phyloP scores from a whole-genome alignment of 371 early-diverging fungal genomes.

The Phascolomyces articulosus region DNA sequence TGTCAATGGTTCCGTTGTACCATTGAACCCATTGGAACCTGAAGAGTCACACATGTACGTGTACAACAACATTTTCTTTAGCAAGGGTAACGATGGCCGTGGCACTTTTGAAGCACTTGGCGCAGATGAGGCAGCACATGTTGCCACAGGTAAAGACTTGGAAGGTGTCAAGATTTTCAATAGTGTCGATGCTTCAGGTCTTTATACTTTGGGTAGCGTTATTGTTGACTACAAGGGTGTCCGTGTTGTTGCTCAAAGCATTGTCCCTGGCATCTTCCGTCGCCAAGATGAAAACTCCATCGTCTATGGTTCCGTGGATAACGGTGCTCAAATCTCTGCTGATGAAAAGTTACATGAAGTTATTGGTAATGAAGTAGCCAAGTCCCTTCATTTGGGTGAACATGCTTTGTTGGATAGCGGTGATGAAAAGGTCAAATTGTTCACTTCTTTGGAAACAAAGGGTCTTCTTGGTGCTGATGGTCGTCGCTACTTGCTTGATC shows the following conservation, averaged over 20 bases:
- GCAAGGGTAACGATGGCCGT: slow-evolving; percentile 88
- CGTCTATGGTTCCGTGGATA: slow-evolving; percentile 89
- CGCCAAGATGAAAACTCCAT: slow-evolving; percentile 82
- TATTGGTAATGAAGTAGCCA: slow-evolving; percentile 68
- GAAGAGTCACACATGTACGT: slow-evolving; percentile 87
- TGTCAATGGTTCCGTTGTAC: slow-evolving; percentile 76
- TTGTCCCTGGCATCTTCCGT: slow-evolving; percentile 88
- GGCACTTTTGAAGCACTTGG: slow-evolving; percentile 84
- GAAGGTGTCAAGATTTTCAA: slow-evolving; percentile 85
- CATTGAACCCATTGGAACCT: slow-evolving; percentile 83
- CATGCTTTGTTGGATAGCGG: slow-evolving; percentile 76
- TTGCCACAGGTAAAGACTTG: slow-evolving; percentile 92
- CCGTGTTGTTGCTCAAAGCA: slow-evolving; percentile 90
- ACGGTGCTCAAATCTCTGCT: slow-evolving; percentile 69
- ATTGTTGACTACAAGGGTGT: slow-evolving; percentile 92
- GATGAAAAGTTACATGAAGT: slow-evolving; percentile 80
- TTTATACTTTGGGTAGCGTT: slow-evolving; percentile 87
- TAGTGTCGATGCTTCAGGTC: slow-evolving; percentile 73
- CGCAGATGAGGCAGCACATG: slow-evolving; percentile 92
- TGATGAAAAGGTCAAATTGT: slow-evolving; percentile 64
- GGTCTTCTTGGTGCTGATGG: slow-evolving; percentile 91
- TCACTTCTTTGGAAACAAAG: slow-evolving; percentile 89
- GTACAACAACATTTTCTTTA: slow-evolving; percentile 95
- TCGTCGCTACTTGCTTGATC: slow-evolving; percentile 89
- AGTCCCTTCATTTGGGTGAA: slow-evolving; percentile 79